Conservation (phyloP, 352 stramenopile genomes). For the Globisporangium irregulare region DNA sequence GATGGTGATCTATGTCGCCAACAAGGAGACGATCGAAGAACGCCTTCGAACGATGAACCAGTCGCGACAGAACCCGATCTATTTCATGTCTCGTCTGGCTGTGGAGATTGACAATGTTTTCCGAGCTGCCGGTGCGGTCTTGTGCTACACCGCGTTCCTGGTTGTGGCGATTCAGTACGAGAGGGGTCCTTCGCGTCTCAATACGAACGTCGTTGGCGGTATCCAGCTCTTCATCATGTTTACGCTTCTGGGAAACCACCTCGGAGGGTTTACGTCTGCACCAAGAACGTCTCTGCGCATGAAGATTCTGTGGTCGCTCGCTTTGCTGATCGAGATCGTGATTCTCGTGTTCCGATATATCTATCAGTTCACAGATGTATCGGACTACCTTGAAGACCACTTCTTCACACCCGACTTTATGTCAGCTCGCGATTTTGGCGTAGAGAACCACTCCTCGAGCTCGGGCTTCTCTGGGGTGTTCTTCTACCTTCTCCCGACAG, state of each 20-base stretch:
- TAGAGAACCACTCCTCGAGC: slow-evolving; percentile 62
- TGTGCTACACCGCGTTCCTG: slow-evolving; percentile 76
- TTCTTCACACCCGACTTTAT: slow-evolving; percentile 78
- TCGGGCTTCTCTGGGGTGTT: slow-evolving; percentile 69
- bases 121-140: slow-evolving; percentile 49
- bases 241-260: slow-evolving; percentile 65
- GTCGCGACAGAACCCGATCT: slow-evolving; percentile 67
- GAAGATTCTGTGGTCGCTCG: slow-evolving; percentile 76
- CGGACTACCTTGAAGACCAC: slow-evolving; percentile 54
- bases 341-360: slow-evolving; percentile 74
- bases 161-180: slow-evolving; percentile 70
- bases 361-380: slow-evolving; percentile 78
- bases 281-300: slow-evolving; percentile 67
- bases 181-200: slow-evolving; percentile 37
- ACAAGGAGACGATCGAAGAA: slow-evolving; percentile 66
- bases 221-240: slow-evolving; percentile 65
- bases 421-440: slow-evolving; percentile 64
- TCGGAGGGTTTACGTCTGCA: slow-evolving; percentile 58
- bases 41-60: slow-evolving; percentile 57
- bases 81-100: slow-evolving; percentile 65
- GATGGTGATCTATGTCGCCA: slow-evolving; percentile 80
- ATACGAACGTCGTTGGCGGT: slow-evolving; percentile 63
- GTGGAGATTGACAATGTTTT: slow-evolving; percentile 81
- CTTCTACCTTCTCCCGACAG: slow-evolving; percentile 73
- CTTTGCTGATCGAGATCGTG: slow-evolving; percentile 61